Conservation (phyloP, 148 eudicot species). For the Polygonum aviculare region DNA sequence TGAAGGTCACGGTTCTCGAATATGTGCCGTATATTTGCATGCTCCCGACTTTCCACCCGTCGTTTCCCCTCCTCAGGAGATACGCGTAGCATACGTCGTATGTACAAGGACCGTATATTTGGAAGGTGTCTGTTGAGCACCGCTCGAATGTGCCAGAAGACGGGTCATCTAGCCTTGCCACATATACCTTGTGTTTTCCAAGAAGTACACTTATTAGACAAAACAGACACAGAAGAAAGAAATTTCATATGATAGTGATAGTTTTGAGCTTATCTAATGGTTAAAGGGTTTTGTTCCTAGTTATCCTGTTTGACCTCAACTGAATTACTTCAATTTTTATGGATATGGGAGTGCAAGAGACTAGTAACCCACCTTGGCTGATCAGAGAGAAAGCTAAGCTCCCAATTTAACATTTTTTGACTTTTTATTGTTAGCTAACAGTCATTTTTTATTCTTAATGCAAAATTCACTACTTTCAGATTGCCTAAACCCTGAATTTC, state of each 20-base stretch:
- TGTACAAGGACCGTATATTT: constrained; percentile 44
- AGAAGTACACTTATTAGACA: not conserved
- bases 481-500: no score
- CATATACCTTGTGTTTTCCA: constrained; percentile 29
- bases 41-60: constrained; percentile 40
- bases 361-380: no score
- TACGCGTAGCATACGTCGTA: constrained; percentile 46
- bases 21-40: constrained; percentile 33
- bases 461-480: no score
- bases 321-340: not conserved
- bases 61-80: constrained; percentile 33
- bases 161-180: constrained; percentile 50
- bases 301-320: not conserved
- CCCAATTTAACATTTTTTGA: not conserved
- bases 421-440: not conserved
- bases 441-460: no score
- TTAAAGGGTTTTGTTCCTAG: not conserved
- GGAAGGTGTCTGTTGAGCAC: constrained; percentile 48
- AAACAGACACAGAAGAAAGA: not conserved
- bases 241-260: constrained; percentile 2
- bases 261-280: not conserved
- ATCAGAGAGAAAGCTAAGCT: not conserved
- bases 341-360: not conserved
- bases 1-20: constrained; percentile 29
- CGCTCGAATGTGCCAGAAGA: constrained; percentile 37